A percentile compares a stretch with the other conserved stretches of the same genome.
phyloP scores from a whole-genome alignment of 2,329 filamentous ascomycete species.

The Leptoxyphium fumago region DNA sequence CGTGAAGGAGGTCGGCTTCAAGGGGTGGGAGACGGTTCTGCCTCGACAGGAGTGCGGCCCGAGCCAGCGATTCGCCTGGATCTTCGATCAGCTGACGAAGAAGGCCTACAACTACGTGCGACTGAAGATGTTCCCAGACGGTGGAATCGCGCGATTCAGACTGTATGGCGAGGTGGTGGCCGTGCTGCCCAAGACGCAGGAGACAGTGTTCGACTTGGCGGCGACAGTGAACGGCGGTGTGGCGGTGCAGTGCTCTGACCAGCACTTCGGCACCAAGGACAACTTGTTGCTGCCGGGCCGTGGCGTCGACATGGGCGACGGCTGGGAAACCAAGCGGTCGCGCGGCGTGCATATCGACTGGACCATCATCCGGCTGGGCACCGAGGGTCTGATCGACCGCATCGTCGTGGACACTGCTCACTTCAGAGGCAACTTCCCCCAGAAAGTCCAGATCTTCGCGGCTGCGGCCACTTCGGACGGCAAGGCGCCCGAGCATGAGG shows the following conservation, averaged over 20 bases:
- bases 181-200: slow-evolving; percentile 53
- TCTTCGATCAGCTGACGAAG: slow-evolving; percentile 37
- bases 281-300: slow-evolving; percentile 67
- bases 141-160: slow-evolving; percentile 67
- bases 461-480: slow-evolving; percentile 44
- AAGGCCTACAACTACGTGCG: slow-evolving; percentile 68
- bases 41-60: slow-evolving; percentile 58
- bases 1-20: slow-evolving; percentile 31
- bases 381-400: slow-evolving; percentile 47
- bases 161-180: slow-evolving; percentile 64
- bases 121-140: slow-evolving; percentile 74
- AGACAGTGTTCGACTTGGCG: slow-evolving; percentile 58
- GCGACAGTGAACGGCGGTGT: slow-evolving; percentile 67
- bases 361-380: slow-evolving; percentile 62
- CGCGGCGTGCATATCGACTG: slow-evolving; percentile 64
- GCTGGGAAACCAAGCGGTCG: slow-evolving; percentile 72
- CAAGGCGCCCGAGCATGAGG: slow-evolving; percentile 40
- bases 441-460: slow-evolving; percentile 51
- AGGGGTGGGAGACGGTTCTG: slow-evolving; percentile 56
- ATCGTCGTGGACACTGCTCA: slow-evolving; percentile 68
- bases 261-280: slow-evolving; percentile 71
- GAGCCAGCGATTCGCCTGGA: slow-evolving; percentile 58
- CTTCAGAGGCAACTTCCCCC: slow-evolving; percentile 72
- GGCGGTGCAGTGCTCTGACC: slow-evolving; percentile 61
- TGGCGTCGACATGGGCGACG: slow-evolving; percentile 75